Evolutionary conservation across 2,329 filamentous ascomycete species (phyloP).

Genomic region (Nothophaeocryptopus gaeumannii): DNA sequence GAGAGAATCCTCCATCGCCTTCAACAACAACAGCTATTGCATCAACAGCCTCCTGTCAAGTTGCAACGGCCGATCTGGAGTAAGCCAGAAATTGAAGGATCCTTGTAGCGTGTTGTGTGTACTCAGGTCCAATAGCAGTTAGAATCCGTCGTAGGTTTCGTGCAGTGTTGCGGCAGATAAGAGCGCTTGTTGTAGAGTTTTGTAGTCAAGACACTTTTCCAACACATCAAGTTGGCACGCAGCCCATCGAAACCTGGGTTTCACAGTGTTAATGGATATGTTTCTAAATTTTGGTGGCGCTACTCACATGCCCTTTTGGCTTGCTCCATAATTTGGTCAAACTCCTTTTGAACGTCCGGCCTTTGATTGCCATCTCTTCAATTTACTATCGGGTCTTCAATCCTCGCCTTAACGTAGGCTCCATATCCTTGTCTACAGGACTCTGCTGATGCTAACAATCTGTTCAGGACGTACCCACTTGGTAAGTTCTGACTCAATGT

Average conservation of each 20-base stretch:
- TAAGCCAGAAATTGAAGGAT: conserved; percentile 25
- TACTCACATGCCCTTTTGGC: too few relatives aligned
- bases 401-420: too few relatives aligned
- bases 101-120: conserved; percentile 13
- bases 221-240: conserved; percentile 29
- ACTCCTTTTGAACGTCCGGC: too few relatives aligned
- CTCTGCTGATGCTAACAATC: too few relatives aligned
- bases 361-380: too few relatives aligned
- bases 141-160: conserved; percentile 29
- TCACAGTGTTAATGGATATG: too few relatives aligned
- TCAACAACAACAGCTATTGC: conserved; percentile 18
- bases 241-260: conserved; percentile 32
- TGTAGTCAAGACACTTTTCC: conserved; percentile 19
- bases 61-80: conserved; percentile 16
- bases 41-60: conserved; percentile 24
- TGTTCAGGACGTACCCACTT: too few relatives aligned
- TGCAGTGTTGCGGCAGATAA: conserved; percentile 22
- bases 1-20: conserved; percentile 15
- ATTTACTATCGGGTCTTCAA: too few relatives aligned
- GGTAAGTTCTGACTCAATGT: too few relatives aligned
- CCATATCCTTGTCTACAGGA: too few relatives aligned
- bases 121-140: conserved; percentile 15
- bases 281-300: too few relatives aligned
- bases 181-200: conserved; percentile 19
- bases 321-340: too few relatives aligned